These are phyloP conservation scores for Fusarium lateritium DNA, from an alignment of 2,329 filamentous ascomycete species.

Conservation along the genomic window DNA sequence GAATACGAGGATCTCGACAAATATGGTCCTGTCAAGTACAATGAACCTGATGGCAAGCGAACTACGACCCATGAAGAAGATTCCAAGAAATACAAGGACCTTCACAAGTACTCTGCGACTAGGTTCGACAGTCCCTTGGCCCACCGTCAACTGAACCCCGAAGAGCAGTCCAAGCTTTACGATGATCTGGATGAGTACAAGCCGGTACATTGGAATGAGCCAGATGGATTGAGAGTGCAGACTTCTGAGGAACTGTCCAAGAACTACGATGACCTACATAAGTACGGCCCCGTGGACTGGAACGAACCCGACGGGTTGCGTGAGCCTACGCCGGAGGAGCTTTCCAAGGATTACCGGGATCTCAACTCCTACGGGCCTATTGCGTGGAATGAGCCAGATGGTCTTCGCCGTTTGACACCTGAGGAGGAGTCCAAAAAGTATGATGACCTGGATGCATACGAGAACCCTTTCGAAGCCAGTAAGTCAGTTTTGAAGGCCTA, in stretches of 20 bases:
- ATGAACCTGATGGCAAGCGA: constrained; percentile 47
- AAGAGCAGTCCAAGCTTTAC: constrained; percentile 57
- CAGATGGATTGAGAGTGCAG: constrained; percentile 50
- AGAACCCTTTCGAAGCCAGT: constrained; percentile 54
- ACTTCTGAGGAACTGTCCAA: constrained; percentile 55
- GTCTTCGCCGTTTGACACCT: constrained; percentile 48
- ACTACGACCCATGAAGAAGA: constrained; percentile 46
- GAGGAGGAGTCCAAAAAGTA: constrained; percentile 52
- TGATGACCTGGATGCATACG: constrained; percentile 57
- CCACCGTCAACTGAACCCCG: constrained; percentile 47
- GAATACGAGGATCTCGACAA: constrained; percentile 57
- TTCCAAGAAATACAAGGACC: constrained; percentile 56
- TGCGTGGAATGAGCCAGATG: constrained; percentile 52
- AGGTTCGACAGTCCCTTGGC: constrained; percentile 50
- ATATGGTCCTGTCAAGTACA: constrained; percentile 56
- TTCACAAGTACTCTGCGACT: constrained; percentile 53
- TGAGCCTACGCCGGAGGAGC: constrained; percentile 51
- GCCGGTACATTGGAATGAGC: constrained; percentile 54
- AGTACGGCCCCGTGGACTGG: constrained; percentile 52
- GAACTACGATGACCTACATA: constrained; percentile 55
- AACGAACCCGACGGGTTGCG: constrained; percentile 53
- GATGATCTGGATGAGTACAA: constrained; percentile 59
- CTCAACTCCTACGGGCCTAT: constrained; percentile 57
- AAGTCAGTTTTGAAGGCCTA: constrained; percentile 49
- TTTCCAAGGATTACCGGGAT: constrained; percentile 59